Percentiles rank a stretch among this genome's conserved stretches.
Conservation (phyloP, 176 grass and related monocot genomes). For the Stipa capillata region DNA sequence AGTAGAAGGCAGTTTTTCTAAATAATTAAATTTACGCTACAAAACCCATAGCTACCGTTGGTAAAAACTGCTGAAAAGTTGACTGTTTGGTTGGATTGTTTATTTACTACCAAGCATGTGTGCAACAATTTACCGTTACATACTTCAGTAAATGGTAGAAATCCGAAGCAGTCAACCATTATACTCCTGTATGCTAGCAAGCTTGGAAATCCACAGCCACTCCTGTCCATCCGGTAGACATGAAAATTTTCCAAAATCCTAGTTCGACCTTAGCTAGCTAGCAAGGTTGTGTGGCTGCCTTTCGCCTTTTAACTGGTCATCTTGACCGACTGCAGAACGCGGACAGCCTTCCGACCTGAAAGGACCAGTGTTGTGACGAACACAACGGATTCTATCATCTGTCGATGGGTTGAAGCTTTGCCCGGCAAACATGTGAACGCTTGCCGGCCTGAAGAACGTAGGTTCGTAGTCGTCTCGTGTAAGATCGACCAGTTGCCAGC, state of each 20-base stretch:
- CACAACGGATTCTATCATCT: too few species aligned
- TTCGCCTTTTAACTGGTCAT: not conserved
- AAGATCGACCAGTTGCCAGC: too few species aligned
- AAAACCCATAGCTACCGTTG: too few species aligned
- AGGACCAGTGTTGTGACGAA: not conserved
- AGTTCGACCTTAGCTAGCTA: not conserved
- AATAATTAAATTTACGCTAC: too few species aligned
- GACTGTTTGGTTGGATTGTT: too few species aligned
- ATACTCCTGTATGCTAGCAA: too few species aligned
- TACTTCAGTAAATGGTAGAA: not conserved
- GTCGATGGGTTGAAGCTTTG: too few species aligned
- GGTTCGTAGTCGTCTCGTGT: too few species aligned
- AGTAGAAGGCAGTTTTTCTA: too few species aligned
- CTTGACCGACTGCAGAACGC: conserved; percentile 36
- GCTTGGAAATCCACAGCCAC: not conserved
- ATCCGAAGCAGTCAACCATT: not conserved
- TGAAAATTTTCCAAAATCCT: not conserved
- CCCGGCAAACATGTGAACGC: too few species aligned
- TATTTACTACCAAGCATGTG: not conserved
- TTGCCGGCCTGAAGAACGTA: too few species aligned
- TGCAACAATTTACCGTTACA: not conserved
- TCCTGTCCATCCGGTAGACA: not conserved
- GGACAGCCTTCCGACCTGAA: not conserved
- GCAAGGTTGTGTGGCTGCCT: not conserved
- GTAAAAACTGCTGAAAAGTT: too few species aligned